A percentile compares a stretch with the other conserved stretches of the same genome.
These are phyloP conservation scores for Coprinopsis marcescibilis DNA, from an alignment of 768 basidiomycete genomes.

Conservation along the genomic window DNA sequence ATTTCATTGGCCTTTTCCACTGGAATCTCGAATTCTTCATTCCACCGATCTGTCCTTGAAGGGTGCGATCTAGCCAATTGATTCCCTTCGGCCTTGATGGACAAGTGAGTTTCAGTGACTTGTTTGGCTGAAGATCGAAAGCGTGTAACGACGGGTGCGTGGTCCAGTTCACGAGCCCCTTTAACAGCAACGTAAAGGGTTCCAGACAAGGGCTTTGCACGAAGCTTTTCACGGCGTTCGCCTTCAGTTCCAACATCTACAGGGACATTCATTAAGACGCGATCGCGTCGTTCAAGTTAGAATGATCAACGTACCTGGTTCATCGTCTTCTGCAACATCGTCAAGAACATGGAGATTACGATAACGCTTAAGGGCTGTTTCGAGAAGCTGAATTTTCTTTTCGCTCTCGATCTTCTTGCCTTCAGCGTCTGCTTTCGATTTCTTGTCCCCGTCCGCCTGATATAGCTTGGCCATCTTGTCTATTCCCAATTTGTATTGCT, in stretches of 20 bases:
- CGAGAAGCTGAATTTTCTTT: conserved; percentile 91
- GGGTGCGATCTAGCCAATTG: conserved; percentile 89
- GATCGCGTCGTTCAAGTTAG: not conserved
- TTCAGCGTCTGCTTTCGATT: conserved; percentile 88
- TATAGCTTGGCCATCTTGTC: conserved; percentile 99
- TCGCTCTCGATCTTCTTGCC: conserved; percentile 93
- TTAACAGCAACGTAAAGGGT: conserved; percentile 85
- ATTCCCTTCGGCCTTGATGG: conserved; percentile 94
- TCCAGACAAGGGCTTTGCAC: conserved; percentile 91
- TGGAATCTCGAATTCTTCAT: conserved; percentile 92
- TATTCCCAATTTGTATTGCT: conserved; percentile 96
- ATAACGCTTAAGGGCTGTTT: conserved; percentile 90
- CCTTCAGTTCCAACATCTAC: conserved; percentile 56
- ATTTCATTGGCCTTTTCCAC: conserved; percentile 99
- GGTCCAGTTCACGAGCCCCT: conserved; percentile 91
- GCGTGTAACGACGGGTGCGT: conserved; percentile 69
- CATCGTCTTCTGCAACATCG: conserved; percentile 83
- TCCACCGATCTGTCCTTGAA: conserved; percentile 93
- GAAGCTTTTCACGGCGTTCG: conserved; percentile 87
- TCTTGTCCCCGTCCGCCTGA: conserved; percentile 96
- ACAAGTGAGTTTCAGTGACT: conserved; percentile 80
- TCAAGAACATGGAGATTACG: conserved; percentile 94
- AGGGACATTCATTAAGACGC: conserved; percentile 8
- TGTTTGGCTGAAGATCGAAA: conserved; percentile 78
- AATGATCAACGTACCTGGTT: conserved; percentile 48